Conservation (phyloP, 208 protist genomes). For the Balamuthia mandrillaris region DNA sequence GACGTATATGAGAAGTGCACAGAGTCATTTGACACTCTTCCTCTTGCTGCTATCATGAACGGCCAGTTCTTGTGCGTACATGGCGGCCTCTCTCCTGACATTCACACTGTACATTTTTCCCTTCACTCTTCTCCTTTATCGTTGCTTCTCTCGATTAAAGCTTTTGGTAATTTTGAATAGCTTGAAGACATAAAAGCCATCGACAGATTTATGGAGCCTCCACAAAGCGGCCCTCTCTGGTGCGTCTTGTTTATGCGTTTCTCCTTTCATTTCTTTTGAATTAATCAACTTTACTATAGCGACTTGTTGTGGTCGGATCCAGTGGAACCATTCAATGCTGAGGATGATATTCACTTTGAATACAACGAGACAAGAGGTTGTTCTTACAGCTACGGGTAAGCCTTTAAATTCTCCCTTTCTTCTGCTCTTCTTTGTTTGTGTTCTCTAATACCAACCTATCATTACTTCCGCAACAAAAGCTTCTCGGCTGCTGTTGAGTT, state of each 20-base stretch:
- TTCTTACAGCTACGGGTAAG: constrained; percentile 68
- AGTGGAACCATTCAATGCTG: constrained; percentile 79
- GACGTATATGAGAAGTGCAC: constrained; percentile 68
- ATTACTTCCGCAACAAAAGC: background rate
- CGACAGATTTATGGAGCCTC: constrained; percentile 89
- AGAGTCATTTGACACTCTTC: constrained; percentile 75
- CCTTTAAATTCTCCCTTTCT: background rate
- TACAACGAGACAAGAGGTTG: constrained; percentile 76
- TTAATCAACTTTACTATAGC: background rate
- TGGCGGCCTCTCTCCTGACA: constrained; percentile 73
- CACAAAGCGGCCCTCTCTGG: constrained; percentile 85
- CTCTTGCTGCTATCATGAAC: constrained; percentile 77
- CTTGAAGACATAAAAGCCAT: constrained; percentile 80
- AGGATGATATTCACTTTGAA: constrained; percentile 75
- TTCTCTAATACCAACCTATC: background rate
- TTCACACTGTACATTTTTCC: constrained; percentile 60
- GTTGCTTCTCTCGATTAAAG: constrained; percentile 79
- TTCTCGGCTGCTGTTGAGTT: constrained; percentile 84
- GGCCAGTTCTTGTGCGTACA: constrained; percentile 78
- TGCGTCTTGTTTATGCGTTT: background rate
- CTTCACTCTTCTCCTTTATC: constrained; percentile 78
- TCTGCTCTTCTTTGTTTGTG: background rate
- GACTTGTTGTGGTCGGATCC: constrained; percentile 94
- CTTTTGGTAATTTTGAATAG: background rate
- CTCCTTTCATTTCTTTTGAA: background rate